Percentiles rank a stretch among this genome's conserved stretches.
phyloP scores from a whole-genome alignment of 441 rosid genomes.

The Rhodomyrtus psidioides region DNA sequence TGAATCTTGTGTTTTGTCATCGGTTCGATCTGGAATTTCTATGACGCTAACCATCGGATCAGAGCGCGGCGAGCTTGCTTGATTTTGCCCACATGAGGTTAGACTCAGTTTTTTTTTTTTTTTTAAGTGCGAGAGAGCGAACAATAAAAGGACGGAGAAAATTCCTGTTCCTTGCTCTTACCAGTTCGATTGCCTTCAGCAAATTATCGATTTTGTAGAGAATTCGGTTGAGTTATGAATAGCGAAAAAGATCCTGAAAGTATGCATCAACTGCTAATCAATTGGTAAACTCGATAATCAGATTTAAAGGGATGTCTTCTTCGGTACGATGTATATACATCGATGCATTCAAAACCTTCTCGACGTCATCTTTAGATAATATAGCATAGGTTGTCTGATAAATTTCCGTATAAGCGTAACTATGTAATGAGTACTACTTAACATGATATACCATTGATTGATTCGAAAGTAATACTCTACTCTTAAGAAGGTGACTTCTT shows the following conservation, averaged over 20 bases:
- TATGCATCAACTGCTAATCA: no score
- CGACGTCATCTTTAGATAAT: background rate
- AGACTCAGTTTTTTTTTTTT: background rate
- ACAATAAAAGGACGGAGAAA: background rate
- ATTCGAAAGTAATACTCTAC: no score
- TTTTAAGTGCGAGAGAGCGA: background rate
- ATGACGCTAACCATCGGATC: background rate
- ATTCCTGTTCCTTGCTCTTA: no score
- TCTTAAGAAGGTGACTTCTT: no score
- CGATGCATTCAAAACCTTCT: background rate
- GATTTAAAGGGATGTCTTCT: background rate
- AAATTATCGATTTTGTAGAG: background rate
- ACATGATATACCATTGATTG: no score
- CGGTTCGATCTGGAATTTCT: background rate
- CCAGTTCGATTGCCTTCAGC: no score
- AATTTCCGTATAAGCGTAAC: no score
- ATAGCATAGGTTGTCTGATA: background rate
- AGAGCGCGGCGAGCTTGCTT: background rate
- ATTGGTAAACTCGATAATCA: background rate
- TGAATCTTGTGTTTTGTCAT: background rate
- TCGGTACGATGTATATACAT: fast-evolving
- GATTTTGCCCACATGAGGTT: fast-evolving
- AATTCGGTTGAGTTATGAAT: no score
- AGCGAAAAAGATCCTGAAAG: no score
- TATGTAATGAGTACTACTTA: no score